A percentile compares a stretch with the other conserved stretches of the same genome.
Evolutionary conservation across 257 asterid genomes (phyloP).

Genomic region (Fraxinus pennsylvanica): DNA sequence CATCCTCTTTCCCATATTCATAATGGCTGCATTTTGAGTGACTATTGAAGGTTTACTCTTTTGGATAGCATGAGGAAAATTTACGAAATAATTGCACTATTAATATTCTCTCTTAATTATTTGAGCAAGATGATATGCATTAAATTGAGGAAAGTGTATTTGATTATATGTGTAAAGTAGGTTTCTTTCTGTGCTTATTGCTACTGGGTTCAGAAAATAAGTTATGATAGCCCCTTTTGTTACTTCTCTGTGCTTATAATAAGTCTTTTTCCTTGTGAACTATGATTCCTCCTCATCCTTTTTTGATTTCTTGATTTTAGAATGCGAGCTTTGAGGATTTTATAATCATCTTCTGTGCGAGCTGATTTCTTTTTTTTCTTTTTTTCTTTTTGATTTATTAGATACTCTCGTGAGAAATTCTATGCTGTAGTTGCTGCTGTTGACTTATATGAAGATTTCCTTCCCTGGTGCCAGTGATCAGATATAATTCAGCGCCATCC

Average conservation of each 20-base stretch:
- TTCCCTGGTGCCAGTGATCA: conserved; percentile 97
- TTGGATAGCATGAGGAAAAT: not conserved
- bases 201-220: not conserved
- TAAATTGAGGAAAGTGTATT: not conserved
- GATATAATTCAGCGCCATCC: conserved; percentile 61
- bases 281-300: not conserved
- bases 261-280: not conserved
- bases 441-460: conserved; percentile 89
- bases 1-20: conserved; percentile 10
- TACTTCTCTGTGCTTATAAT: not conserved
- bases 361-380: not conserved
- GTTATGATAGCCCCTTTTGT: not conserved
- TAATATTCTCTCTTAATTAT: not conserved
- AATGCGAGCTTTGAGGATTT: not conserved
- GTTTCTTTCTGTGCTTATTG: not conserved
- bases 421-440: conserved; percentile 98
- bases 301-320: not conserved
- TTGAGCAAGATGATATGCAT: not conserved
- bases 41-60: not conserved
- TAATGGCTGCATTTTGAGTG: not conserved
- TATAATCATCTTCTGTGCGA: not conserved
- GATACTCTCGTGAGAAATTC: conserved; percentile 91
- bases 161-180: not conserved
- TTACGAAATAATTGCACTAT: not conserved
- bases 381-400: conserved; percentile 31